Conservation (phyloP, 192 early-diverging fungal species). For the Backusella macrospora region DNA sequence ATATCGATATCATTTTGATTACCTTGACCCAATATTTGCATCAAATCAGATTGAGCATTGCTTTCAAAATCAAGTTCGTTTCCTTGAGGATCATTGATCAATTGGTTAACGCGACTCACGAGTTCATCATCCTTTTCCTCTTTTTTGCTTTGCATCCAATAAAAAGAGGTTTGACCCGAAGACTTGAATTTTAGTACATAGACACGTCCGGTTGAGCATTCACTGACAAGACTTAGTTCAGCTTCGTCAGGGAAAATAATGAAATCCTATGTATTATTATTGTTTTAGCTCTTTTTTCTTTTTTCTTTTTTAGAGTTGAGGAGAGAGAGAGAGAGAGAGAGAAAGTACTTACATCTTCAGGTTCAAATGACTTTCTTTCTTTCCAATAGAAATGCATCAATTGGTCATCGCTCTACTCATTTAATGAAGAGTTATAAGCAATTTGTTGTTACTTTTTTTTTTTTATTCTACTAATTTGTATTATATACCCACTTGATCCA, state of each 20-base stretch:
- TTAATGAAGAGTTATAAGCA: constrained; percentile 1
- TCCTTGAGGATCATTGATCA: constrained; percentile 56
- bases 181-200: constrained; percentile 82
- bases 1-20: constrained; percentile 24
- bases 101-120: constrained; percentile 55
- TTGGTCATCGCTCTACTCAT: constrained; percentile 57
- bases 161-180: constrained; percentile 76
- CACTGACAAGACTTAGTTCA: constrained; percentile 51
- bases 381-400: constrained; percentile 85
- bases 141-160: constrained; percentile 82
- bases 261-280: constrained; percentile 46
- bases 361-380: constrained; percentile 52
- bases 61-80: constrained; percentile 20
- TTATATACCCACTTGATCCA: constrained; percentile 51
- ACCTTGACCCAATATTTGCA: constrained; percentile 17
- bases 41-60: constrained; percentile 13
- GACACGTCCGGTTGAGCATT: constrained; percentile 74
- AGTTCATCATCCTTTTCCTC: constrained; percentile 60
- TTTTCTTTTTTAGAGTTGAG: neutral
- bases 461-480: neutral
- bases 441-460: neutral
- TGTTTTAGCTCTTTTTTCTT: neutral
- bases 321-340: too few species aligned
- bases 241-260: constrained; percentile 83
- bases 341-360: constrained; percentile 50